Evolutionary conservation across 2,329 filamentous ascomycete genomes (phyloP).

Genomic region (Sphaerulina musiva): DNA sequence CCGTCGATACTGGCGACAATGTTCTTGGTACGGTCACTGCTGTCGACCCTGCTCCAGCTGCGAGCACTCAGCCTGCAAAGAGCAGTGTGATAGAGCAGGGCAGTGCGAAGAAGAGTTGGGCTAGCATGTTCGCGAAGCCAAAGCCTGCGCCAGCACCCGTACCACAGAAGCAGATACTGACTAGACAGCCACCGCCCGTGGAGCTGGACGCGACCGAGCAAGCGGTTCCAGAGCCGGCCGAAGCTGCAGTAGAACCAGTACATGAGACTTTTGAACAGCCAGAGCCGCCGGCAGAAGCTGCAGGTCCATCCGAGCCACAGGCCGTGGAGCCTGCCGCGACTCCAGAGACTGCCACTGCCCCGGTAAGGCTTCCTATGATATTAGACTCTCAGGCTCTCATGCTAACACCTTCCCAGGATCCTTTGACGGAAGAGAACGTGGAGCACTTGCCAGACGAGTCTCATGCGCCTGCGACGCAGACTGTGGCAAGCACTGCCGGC

Average conservation of each 20-base stretch:
- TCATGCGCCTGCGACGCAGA: slow-evolving; percentile 67
- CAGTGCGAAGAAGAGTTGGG: slow-evolving; percentile 48
- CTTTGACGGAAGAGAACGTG: slow-evolving; percentile 85
- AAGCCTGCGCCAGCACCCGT: slow-evolving; percentile 45
- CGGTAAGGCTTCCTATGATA: slow-evolving; percentile 18
- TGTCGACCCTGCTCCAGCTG: slow-evolving; percentile 25
- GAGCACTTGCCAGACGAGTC: slow-evolving; percentile 83
- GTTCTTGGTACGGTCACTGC: slow-evolving; percentile 40
- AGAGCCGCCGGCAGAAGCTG: slow-evolving; percentile 27
- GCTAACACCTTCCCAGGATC: slow-evolving; percentile 66
- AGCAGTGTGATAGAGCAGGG: slow-evolving; percentile 32
- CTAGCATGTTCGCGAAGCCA: slow-evolving; percentile 47
- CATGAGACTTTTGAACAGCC: slow-evolving; percentile 13
- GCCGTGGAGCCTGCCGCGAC: background rate
- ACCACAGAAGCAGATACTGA: slow-evolving; percentile 30
- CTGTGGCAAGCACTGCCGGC: slow-evolving; percentile 84
- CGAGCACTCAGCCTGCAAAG: slow-evolving; percentile 34
- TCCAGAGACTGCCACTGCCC: slow-evolving; percentile 25
- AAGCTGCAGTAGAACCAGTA: slow-evolving; percentile 15
- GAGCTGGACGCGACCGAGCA: slow-evolving; percentile 30
- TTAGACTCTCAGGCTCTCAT: slow-evolving; percentile 13
- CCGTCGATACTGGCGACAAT: slow-evolving; percentile 30
- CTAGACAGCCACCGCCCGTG: slow-evolving; percentile 24
- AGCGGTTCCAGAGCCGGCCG: slow-evolving; percentile 19
- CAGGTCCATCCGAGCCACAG: slow-evolving; percentile 23